Evolutionary conservation across 768 basidiomycete species (phyloP).

Genomic region (Russula olivacea): DNA sequence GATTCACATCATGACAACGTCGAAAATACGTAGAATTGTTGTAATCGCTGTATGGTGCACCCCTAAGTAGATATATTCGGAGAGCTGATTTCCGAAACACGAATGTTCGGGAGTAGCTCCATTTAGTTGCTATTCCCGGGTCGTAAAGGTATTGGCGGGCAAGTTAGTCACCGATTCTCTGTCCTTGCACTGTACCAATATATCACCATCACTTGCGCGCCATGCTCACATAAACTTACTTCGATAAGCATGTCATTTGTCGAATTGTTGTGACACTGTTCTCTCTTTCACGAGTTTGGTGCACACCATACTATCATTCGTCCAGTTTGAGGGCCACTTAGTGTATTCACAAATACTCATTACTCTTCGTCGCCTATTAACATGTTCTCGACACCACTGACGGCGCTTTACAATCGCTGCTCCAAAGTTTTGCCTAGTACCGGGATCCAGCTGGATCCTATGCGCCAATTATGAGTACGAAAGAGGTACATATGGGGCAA

Average conservation of each 20-base stretch:
- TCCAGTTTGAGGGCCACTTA: neutral
- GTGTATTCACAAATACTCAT: no score
- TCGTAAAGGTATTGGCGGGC: neutral
- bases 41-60: neutral
- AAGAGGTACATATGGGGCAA: neutral
- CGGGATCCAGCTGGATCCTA: no score
- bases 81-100: neutral
- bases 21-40: neutral
- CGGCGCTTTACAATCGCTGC: neutral
- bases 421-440: neutral
- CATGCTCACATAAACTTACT: neutral
- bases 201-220: neutral
- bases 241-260: neutral
- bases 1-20: neutral
- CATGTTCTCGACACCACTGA: neutral
- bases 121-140: neutral
- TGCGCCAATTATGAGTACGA: neutral
- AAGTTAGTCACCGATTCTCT: neutral
- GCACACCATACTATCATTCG: neutral
- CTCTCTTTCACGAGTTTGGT: neutral
- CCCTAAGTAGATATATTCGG: neutral
- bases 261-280: neutral
- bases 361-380: neutral
- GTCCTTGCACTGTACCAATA: slow-evolving; percentile 1
- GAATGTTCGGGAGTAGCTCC: neutral